phyloP scores from a whole-genome alignment of 2,329 filamentous ascomycete species.

The Chaetomiaceae sp. region DNA sequence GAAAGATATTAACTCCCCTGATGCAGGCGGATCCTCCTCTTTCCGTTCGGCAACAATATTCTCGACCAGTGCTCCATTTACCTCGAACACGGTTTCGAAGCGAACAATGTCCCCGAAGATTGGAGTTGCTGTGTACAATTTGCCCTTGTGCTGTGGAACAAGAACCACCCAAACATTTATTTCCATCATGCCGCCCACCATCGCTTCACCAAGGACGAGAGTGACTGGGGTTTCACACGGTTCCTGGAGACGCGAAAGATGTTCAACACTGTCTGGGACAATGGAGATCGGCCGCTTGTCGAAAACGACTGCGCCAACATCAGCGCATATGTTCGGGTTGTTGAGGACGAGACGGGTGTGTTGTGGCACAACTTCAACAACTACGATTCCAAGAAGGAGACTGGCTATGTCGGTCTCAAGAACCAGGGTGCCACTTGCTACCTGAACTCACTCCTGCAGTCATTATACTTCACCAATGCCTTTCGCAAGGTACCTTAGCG shows the following conservation, averaged over 20 bases:
- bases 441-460: constrained; percentile 78
- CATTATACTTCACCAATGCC: constrained; percentile 81
- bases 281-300: constrained; percentile 62
- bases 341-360: constrained; percentile 84
- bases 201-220: constrained; percentile 92
- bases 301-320: constrained; percentile 75
- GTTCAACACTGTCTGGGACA: constrained; percentile 74
- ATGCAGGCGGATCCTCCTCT: constrained; percentile 83
- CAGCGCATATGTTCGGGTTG: constrained; percentile 75
- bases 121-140: constrained; percentile 98
- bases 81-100: constrained; percentile 86
- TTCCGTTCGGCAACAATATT: constrained; percentile 90
- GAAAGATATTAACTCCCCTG: neutral
- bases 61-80: constrained; percentile 86
- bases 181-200: constrained; percentile 83
- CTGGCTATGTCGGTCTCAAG: constrained; percentile 91
- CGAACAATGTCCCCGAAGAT: constrained; percentile 72
- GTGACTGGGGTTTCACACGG: constrained; percentile 97
- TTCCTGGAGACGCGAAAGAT: constrained; percentile 86
- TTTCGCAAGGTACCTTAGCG: constrained; percentile 73
- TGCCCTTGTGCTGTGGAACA: constrained; percentile 88
- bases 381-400: constrained; percentile 99
- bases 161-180: constrained; percentile 82
- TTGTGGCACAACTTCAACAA: constrained; percentile 89
- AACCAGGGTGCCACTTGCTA: constrained; percentile 95